Conservation (phyloP, 768 basidiomycete species). For the Leucocoprinus leucothites region DNA sequence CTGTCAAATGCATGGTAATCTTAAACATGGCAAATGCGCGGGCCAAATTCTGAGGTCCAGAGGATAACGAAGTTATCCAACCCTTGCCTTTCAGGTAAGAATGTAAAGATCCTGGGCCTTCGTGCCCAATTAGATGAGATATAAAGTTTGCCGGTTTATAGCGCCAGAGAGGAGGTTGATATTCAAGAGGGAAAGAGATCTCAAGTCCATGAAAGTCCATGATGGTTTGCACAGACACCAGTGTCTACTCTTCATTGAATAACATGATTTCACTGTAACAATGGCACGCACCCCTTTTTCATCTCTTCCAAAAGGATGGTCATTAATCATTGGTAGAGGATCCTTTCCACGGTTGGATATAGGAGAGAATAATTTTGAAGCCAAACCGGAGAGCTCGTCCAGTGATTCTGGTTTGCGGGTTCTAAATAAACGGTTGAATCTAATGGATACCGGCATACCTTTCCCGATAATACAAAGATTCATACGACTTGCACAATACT, state of each 20-base stretch:
- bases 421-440: background rate
- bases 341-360: conserved; percentile 61
- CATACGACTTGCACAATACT: conserved; percentile 85
- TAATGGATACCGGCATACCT: conserved; percentile 39
- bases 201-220: conserved; percentile 85
- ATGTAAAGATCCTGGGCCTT: conserved; percentile 88
- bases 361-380: conserved; percentile 67
- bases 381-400: conserved; percentile 64
- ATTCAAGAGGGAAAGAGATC: conserved; percentile 74
- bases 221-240: conserved; percentile 85
- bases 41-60: conserved; percentile 67
- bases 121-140: conserved; percentile 84
- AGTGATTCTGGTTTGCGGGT: conserved; percentile 54
- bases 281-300: conserved; percentile 62
- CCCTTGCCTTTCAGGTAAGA: conserved; percentile 88
- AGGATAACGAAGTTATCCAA: conserved; percentile 75
- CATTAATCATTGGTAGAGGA: conserved; percentile 57
- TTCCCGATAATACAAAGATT: conserved; percentile 74
- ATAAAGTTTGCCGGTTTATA: conserved; percentile 77
- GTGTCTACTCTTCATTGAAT: conserved; percentile 42
- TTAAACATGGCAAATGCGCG: conserved; percentile 91
- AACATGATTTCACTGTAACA: background rate
- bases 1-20: conserved; percentile 75
- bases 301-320: conserved; percentile 73
- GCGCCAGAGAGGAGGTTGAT: conserved; percentile 71